phyloP scores from a whole-genome alignment of 140 eudicot species.

The Anethum foeniculum region DNA sequence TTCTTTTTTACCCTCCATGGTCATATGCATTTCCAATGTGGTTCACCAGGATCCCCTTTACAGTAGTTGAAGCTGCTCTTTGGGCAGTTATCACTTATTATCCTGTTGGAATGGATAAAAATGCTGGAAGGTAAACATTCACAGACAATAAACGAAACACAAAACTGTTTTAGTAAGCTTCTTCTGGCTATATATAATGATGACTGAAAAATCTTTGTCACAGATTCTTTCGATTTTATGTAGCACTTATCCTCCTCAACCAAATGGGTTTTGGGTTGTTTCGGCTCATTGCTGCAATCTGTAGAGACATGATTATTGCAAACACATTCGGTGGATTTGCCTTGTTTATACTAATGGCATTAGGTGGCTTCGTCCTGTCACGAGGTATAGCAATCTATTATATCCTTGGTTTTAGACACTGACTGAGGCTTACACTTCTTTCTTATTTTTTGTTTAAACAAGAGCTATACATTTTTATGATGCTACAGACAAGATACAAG shows the following conservation, averaged over 20 bases:
- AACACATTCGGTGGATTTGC: slow-evolving; percentile 64
- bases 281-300: slow-evolving; percentile 50
- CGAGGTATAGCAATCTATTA: slow-evolving; percentile 32
- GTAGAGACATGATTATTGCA: slow-evolving; percentile 60
- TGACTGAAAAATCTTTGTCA: slow-evolving; percentile 15
- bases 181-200: neutral
- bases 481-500: slow-evolving; percentile 44
- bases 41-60: slow-evolving; percentile 59
- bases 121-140: slow-evolving; percentile 35
- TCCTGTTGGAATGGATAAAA: slow-evolving; percentile 60
- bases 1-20: slow-evolving; percentile 69
- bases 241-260: slow-evolving; percentile 38
- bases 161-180: neutral
- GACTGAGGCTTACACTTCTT: slow-evolving; percentile 10
- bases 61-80: slow-evolving; percentile 46
- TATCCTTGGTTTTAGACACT: slow-evolving; percentile 6
- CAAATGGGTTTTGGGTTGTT: slow-evolving; percentile 66
- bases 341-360: slow-evolving; percentile 37
- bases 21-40: slow-evolving; percentile 77
- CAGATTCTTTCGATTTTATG: slow-evolving; percentile 55
- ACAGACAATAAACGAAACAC: neutral
- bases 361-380: slow-evolving; percentile 64
- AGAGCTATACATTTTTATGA: neutral
- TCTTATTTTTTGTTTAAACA: neutral
- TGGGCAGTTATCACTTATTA: slow-evolving; percentile 64